Evolutionary conservation across 139 green algal genomes (phyloP).

Genomic region (Tetradesmus obliquus): DNA sequence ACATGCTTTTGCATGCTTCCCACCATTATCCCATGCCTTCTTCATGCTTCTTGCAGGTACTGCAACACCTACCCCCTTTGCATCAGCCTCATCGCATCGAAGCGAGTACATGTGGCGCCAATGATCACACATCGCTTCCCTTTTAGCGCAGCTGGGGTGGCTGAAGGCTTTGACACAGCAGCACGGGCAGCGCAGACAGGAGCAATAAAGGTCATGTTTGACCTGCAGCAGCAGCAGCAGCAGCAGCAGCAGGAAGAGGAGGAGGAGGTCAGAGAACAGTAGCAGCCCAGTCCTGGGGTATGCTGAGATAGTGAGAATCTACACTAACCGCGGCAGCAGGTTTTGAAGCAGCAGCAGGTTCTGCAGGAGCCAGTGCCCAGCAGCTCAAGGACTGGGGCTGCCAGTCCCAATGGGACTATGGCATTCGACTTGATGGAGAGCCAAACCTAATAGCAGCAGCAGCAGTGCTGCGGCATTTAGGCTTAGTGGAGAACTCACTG

Average conservation of each 20-base stretch:
- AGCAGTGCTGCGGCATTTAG: too few relatives aligned
- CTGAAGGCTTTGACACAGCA: conserved; percentile 32
- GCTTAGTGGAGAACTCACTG: too few relatives aligned
- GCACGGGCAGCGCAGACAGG: conserved; percentile 2
- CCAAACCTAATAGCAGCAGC: too few relatives aligned
- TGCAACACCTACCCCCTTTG: conserved; percentile 35
- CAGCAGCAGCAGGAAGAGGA: not conserved
- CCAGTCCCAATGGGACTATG: not conserved
- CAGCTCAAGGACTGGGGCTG: not conserved
- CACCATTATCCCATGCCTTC: not conserved
- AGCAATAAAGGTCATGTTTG: conserved; percentile 46
- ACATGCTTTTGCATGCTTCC: not conserved
- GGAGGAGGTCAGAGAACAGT: too few relatives aligned
- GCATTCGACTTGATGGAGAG: too few relatives aligned
- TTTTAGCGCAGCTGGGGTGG: not conserved
- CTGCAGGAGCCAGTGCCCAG: too few relatives aligned
- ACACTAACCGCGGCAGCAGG: too few relatives aligned
- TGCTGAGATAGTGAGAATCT: too few relatives aligned
- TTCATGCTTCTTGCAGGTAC: conserved; percentile 11
- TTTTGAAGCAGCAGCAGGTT: too few relatives aligned
- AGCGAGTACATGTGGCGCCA: conserved; percentile 12
- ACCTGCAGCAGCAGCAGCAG: not conserved
- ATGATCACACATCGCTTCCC: conserved; percentile 39
- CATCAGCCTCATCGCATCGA: conserved; percentile 1
- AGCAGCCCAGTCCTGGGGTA: too few relatives aligned